Conservation (phyloP, 345 rosid genomes). For the Litchi chinensis region DNA sequence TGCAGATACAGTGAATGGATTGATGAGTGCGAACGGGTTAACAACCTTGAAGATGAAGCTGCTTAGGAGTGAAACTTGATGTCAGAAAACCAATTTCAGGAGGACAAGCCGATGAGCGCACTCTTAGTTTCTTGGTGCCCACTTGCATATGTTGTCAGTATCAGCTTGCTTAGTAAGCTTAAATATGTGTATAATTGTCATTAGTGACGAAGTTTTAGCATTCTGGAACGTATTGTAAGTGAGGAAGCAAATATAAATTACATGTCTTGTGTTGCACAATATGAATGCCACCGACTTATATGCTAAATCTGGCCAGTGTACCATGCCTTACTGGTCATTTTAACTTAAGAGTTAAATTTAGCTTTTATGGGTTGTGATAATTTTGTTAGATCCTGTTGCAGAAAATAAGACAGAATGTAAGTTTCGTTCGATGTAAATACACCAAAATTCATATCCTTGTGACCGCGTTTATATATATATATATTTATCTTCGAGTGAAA, state of each 20-base stretch:
- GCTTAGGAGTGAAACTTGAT: constrained; percentile 36
- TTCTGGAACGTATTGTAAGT: neutral
- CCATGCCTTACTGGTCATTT: neutral
- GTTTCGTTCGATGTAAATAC: neutral
- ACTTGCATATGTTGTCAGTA: neutral
- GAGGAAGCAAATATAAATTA: neutral
- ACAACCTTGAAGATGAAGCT: constrained; percentile 61
- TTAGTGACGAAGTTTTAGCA: neutral
- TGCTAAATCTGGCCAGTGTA: neutral
- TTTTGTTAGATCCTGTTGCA: too few species aligned
- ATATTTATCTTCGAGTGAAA: too few species aligned
- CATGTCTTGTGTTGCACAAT: neutral
- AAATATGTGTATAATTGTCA: neutral
- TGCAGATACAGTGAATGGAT: constrained; percentile 98
- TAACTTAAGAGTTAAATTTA: too few species aligned
- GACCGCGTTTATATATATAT: too few species aligned
- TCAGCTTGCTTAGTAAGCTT: neutral
- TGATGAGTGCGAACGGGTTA: constrained; percentile 91
- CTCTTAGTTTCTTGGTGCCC: neutral
- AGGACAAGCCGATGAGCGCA: neutral
- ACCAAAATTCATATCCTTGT: neutral
- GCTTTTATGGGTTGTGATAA: too few species aligned
- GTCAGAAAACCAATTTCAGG: neutral
- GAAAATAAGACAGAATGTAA: too few species aligned
- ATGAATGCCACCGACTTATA: neutral